Evolutionary conservation across 2,329 filamentous ascomycete genomes (phyloP).

Genomic region (Xylaria sp.): DNA sequence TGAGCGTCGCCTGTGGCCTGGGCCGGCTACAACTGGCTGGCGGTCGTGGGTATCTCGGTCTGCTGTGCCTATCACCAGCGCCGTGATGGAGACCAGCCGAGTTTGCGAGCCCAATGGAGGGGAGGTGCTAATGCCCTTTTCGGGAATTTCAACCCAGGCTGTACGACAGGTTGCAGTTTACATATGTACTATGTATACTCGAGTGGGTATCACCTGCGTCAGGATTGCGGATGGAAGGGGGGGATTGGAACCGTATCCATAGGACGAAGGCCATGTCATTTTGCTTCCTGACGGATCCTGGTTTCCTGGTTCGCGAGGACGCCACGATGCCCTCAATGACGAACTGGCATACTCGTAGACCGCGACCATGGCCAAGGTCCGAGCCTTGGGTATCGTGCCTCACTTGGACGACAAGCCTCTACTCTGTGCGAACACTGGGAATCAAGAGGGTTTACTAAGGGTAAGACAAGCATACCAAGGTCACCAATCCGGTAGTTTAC

Average conservation of each 20-base stretch:
- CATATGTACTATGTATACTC: constrained; percentile 6
- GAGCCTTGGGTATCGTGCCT: constrained; percentile 13
- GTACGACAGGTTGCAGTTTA: too few relatives aligned
- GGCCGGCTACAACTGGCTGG: constrained; percentile 28
- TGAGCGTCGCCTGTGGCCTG: constrained; percentile 25
- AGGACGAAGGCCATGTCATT: constrained; percentile 29
- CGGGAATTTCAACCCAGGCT: constrained; percentile 15
- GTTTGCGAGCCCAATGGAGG: constrained; percentile 25
- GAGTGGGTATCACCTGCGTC: constrained; percentile 33
- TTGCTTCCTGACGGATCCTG: constrained; percentile 8
- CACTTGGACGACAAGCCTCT: constrained; percentile 12
- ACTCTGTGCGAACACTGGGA: constrained; percentile 4
- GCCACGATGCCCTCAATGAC: constrained; percentile 25
- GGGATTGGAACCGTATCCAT: constrained; percentile 29
- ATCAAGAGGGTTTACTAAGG: constrained; percentile 10
- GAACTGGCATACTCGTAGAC: constrained; percentile 16
- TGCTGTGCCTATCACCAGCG: constrained; percentile 31
- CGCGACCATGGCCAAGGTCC: constrained; percentile 12
- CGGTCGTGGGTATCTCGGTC: constrained; percentile 23
- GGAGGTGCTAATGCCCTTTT: constrained; percentile 18
- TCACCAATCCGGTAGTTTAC: constrained; percentile 11
- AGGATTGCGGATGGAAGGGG: constrained; percentile 30
- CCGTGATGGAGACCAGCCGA: constrained; percentile 13
- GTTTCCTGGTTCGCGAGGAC: constrained; percentile 19
- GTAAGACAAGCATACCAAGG: constrained; percentile 9